phyloP scores from a whole-genome alignment of 345 rosid genomes.

The Brassica nigra region DNA sequence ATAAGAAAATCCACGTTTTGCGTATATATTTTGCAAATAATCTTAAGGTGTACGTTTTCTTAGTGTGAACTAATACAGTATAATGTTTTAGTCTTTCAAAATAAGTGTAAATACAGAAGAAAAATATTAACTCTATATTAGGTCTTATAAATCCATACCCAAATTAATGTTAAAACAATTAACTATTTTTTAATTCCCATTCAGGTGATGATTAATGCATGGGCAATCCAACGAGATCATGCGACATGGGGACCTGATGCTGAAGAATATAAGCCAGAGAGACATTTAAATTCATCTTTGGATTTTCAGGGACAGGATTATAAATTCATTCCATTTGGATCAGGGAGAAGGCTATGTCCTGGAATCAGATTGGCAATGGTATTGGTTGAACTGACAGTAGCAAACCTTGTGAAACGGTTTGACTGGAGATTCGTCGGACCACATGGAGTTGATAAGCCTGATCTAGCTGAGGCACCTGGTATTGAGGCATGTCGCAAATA shows the following conservation, averaged over 20 bases:
- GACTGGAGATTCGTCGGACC: neutral
- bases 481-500: neutral
- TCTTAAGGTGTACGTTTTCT: neutral
- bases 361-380: neutral
- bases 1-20: neutral
- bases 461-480: slow-evolving; percentile 7
- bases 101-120: neutral
- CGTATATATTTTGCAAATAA: neutral
- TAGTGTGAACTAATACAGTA: neutral
- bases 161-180: neutral
- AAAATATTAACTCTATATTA: neutral
- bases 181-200: neutral
- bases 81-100: neutral
- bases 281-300: neutral
- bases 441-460: neutral
- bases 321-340: neutral
- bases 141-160: neutral
- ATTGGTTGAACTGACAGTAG: neutral
- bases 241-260: slow-evolving; percentile 2
- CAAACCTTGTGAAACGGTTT: neutral
- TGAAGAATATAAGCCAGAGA: neutral
- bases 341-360: slow-evolving; percentile 1
- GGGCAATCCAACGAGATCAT: slow-evolving; percentile 1
- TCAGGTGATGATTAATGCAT: neutral
- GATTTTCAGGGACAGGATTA: neutral